Evolutionary conservation across 305 asterid genomes (phyloP).

Genomic region (Fraxinus floribunda): DNA sequence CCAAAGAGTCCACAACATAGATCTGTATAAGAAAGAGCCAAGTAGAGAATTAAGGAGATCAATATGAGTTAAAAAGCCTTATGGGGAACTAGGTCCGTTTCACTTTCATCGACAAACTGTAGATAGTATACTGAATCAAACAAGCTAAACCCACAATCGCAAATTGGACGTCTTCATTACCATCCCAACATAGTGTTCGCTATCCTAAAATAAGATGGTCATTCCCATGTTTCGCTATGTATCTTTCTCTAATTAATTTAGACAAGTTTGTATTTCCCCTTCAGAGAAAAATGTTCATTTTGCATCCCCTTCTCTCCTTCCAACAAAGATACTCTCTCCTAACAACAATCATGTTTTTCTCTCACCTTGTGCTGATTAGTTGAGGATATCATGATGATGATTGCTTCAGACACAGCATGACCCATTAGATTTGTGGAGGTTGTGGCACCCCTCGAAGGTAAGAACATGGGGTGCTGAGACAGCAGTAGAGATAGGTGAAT

Average conservation of each 20-base stretch:
- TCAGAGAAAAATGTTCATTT: neutral
- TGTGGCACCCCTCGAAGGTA: slow-evolving; percentile 1
- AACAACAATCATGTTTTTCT: neutral
- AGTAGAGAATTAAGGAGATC: neutral
- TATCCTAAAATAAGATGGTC: neutral
- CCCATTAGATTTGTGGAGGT: neutral
- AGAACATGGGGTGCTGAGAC: neutral
- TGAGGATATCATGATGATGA: neutral
- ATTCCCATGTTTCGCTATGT: neutral
- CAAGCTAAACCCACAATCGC: neutral
- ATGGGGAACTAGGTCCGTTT: neutral
- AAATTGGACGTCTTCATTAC: slow-evolving; percentile 1
- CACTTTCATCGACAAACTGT: neutral
- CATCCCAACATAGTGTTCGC: slow-evolving; percentile 1
- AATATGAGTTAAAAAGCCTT: neutral
- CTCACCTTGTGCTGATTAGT: neutral
- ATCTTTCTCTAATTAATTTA: slow-evolving; percentile 10
- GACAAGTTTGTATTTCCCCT: neutral
- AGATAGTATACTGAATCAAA: slow-evolving; percentile 9
- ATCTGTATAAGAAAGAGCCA: slow-evolving; percentile 42
- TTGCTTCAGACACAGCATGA: neutral
- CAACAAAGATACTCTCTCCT: neutral
- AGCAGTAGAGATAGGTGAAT: neutral
- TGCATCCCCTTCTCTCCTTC: neutral
- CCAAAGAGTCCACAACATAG: slow-evolving; percentile 96